Base-by-base conservation (phyloP, 345 rosid genomes). In the Hibiscus tridactylites region DNA sequence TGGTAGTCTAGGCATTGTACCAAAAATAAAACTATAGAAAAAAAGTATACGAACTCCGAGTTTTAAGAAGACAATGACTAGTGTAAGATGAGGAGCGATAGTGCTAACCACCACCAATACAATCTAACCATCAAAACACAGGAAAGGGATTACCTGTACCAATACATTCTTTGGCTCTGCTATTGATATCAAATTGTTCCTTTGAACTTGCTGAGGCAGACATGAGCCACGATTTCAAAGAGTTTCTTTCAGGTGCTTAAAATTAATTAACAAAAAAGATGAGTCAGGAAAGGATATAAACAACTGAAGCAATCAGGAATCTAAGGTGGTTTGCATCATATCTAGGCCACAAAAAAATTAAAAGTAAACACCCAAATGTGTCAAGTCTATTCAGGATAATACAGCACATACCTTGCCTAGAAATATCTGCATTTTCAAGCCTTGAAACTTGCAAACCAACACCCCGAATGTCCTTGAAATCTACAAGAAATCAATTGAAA, bases 371-470 rank as follows among this genome's bases (percentile, higher is more conserved):
- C 12, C 19, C 53, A 26, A 66, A 66, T 1, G 6, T 47, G 13
- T 62, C 71, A 76, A 71, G 65, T n/a, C 26, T 42, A 53, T 73
- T 74, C 71, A 61, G 59, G 60, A 53, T 33, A 35, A 65, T 57
- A 58, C 3, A 58, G 17, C 9, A 74, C 42, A 53, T 74, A 93
- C 97, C 97, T 86, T 84, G 84, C 74, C 83, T 86, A 58, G 79
- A 76, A 75, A 81, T 71, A 73, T 88, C 90, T 9, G 81, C 85
- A 82, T 79, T 81, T 77, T 91, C 96, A 80, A 94, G 95, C 84
- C 85, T 91, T 56, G 97, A 84, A 74, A 94, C 97, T 86, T 91
- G 97, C 89, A 94, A 86, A 83, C 98, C 97, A 78, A 94, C 83
- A 65, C 97, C 98, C 13, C 97, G 91, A 47, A 94, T 84, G 37